phyloP scores from a whole-genome alignment of 1,284 basidiomycete genomes.

The Moesziomyces antarcticus region DNA sequence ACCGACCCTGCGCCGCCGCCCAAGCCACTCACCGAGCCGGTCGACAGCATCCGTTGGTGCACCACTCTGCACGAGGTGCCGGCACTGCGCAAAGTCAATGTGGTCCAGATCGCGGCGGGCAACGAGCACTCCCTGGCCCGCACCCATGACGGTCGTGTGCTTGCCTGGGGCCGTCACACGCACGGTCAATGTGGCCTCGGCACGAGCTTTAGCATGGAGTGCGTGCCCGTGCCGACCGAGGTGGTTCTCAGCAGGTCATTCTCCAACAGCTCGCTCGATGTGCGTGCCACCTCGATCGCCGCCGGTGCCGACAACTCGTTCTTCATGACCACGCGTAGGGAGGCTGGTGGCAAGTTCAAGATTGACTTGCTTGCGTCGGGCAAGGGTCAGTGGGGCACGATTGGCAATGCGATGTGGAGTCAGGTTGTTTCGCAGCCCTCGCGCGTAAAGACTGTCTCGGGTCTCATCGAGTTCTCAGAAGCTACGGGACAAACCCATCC shows the following conservation, averaged over 20 bases:
- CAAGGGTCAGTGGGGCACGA: constrained; percentile 83
- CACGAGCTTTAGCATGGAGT: constrained; percentile 75
- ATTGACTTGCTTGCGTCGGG: constrained; percentile 83
- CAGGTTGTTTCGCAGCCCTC: constrained; percentile 79
- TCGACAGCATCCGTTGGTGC: constrained; percentile 74
- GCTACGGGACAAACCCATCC: constrained; percentile 70
- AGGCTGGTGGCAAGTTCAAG: constrained; percentile 18
- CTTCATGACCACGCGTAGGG: constrained; percentile 50
- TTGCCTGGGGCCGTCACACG: constrained; percentile 70
- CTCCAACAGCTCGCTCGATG: constrained; percentile 70
- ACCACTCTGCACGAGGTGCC: constrained; percentile 83
- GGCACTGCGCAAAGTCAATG: constrained; percentile 75
- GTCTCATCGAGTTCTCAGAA: constrained; percentile 73
- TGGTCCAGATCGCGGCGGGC: constrained; percentile 80
- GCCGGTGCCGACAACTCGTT: constrained; percentile 63
- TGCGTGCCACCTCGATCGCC: constrained; percentile 48
- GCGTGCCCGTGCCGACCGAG: constrained; percentile 86
- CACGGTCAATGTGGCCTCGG: constrained; percentile 85
- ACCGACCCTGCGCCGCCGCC: constrained; percentile 35
- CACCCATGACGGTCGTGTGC: constrained; percentile 75
- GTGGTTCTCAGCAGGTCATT: constrained; percentile 77
- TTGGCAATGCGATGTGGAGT: constrained; percentile 83
- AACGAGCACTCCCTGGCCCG: constrained; percentile 77
- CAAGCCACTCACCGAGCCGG: constrained; percentile 67
- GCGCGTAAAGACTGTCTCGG: constrained; percentile 83